Evolutionary conservation across 1,284 basidiomycete genomes (phyloP).

Genomic region (Macrocystidia cucumis): DNA sequence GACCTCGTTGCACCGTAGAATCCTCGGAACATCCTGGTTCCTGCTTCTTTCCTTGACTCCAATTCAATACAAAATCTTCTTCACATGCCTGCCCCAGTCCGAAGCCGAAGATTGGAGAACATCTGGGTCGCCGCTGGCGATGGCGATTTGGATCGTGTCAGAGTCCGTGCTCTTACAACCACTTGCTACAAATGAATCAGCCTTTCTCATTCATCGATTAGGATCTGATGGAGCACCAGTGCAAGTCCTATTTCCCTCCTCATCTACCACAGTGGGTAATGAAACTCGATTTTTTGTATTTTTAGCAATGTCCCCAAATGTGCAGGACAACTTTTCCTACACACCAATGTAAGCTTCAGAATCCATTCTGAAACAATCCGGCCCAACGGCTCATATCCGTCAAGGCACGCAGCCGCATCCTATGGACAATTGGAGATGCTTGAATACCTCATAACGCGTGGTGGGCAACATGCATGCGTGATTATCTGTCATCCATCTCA

Average conservation of each 20-base stretch:
- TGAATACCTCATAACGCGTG: slow-evolving; percentile 70
- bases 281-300: no score
- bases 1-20: no score
- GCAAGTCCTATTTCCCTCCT: slow-evolving; percentile 26
- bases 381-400: slow-evolving; percentile 8
- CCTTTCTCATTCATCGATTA: slow-evolving; percentile 17
- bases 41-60: no score
- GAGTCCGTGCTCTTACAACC: slow-evolving; percentile 22
- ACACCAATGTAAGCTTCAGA: slow-evolving; percentile 81
- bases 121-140: slow-evolving; percentile 91
- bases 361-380: slow-evolving; percentile 9
- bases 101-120: no score
- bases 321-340: slow-evolving; percentile 73
- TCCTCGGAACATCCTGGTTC: no score
- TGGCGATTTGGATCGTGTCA: slow-evolving; percentile 57
- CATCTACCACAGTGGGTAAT: no score
- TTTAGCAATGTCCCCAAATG: slow-evolving; percentile 69
- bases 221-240: slow-evolving; percentile 51
- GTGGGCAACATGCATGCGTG: slow-evolving; percentile 26
- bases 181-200: slow-evolving; percentile 8
- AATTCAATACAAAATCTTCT: no score
- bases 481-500: slow-evolving; percentile 8
- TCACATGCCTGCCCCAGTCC: no score
- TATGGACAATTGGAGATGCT: slow-evolving; percentile 78
- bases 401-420: slow-evolving; percentile 90